Evolutionary conservation across 805 yeast species (phyloP).

Genomic region (Spathaspora boniae): DNA sequence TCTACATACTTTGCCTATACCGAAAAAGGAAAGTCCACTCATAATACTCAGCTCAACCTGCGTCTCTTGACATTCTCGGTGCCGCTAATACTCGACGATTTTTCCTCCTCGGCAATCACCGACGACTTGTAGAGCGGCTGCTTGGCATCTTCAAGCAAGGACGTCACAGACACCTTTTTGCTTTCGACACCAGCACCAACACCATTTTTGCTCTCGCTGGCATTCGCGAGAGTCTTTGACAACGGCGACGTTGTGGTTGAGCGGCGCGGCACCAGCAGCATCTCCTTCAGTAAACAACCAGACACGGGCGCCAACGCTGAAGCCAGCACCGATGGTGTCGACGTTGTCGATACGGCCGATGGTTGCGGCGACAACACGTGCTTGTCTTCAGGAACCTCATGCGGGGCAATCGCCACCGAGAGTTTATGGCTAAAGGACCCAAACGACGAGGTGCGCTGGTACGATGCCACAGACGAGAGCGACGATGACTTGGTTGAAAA

Average conservation of each 20-base stretch:
- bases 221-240: conserved; percentile 4
- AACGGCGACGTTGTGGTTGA: conserved; percentile 18
- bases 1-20: too few relatives aligned
- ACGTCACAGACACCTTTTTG: conserved; percentile 21
- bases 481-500: conserved; percentile 38
- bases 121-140: conserved; percentile 6
- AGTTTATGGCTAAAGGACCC: conserved; percentile 25
- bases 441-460: conserved; percentile 24
- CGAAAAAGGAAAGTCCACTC: too few relatives aligned
- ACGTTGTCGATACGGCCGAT: too few relatives aligned
- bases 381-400: conserved; percentile 8
- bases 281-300: too few relatives aligned
- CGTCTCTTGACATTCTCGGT: conserved; percentile 7
- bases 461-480: conserved; percentile 27
- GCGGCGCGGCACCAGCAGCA: too few relatives aligned
- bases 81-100: not conserved
- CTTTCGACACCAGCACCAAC: not conserved
- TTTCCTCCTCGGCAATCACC: conserved; percentile 8
- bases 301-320: too few relatives aligned
- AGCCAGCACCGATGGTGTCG: too few relatives aligned
- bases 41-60: conserved; percentile 4
- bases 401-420: conserved; percentile 2
- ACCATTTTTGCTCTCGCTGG: conserved; percentile 1
- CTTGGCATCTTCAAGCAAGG: conserved; percentile 19
- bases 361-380: too few relatives aligned